A percentile compares a stretch with the other conserved stretches of the same genome.
phyloP scores from a whole-genome alignment of 2,329 filamentous ascomycete genomes.

The Triangularia setosa region DNA sequence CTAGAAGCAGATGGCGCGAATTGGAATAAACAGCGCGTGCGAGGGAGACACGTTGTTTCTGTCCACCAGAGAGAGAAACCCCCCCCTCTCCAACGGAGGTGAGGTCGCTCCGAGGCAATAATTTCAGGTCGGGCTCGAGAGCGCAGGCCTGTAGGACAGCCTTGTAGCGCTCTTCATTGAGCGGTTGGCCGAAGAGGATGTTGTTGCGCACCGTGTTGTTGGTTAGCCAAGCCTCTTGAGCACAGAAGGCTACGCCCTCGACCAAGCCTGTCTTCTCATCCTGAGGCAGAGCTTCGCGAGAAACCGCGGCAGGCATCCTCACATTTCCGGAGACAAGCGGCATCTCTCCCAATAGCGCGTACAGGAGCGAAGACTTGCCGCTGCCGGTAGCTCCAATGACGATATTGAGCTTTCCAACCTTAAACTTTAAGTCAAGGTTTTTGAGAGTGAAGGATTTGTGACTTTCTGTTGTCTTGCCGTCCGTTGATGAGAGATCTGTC shows the following conservation, averaged over 20 bases:
- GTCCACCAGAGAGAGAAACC: slow-evolving; percentile 91
- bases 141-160: slow-evolving; percentile 86
- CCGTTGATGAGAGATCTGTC: slow-evolving; percentile 7
- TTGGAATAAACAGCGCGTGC: slow-evolving; percentile 95
- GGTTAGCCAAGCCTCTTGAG: slow-evolving; percentile 91
- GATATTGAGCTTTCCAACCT: slow-evolving; percentile 54
- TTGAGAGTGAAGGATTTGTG: slow-evolving; percentile 11
- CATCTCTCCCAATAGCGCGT: slow-evolving; percentile 15
- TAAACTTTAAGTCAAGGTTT: slow-evolving; percentile 12
- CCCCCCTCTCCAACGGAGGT: slow-evolving; percentile 96
- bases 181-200: slow-evolving; percentile 80
- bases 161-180: slow-evolving; percentile 75
- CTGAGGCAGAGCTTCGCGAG: slow-evolving; percentile 76
- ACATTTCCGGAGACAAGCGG: slow-evolving; percentile 15
- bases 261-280: slow-evolving; percentile 79
- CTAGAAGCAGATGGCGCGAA: slow-evolving; percentile 80
- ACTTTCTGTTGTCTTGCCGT: slow-evolving; percentile 2
- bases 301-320: slow-evolving; percentile 64
- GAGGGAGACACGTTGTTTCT: slow-evolving; percentile 95
- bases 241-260: slow-evolving; percentile 90
- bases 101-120: slow-evolving; percentile 84
- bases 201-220: slow-evolving; percentile 94
- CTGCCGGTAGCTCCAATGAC: slow-evolving; percentile 31
- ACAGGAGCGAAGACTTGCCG: slow-evolving; percentile 19
- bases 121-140: slow-evolving; percentile 81